Evolutionary conservation across 2,329 filamentous ascomycete genomes (phyloP), one percentile per base, ranked within the genome.

Genomic region (Phaeoacremonium minimum): DNA sequence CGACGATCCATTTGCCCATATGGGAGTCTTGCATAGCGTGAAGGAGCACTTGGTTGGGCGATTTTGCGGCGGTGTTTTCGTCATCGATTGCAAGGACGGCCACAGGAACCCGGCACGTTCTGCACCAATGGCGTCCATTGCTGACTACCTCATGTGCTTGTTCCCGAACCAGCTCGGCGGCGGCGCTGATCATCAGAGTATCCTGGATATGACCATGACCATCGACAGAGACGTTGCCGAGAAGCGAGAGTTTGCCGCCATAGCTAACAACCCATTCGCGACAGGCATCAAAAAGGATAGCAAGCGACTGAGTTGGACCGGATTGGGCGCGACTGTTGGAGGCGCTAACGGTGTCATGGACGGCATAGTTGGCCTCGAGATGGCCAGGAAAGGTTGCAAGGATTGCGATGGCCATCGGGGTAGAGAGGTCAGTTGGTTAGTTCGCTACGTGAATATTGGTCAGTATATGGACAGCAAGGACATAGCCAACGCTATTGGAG

Each of bases 151-250:
- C 28, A 49, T 52, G 3, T 53, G 54, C 4, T 49, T 67, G 6
- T 60, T 67, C 36, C 52, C 60, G 0, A 38, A n/a, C 33, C 3
- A 14, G 13, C 44, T 46, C 15, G 32, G 46, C 12, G 44, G 48
- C 13, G 45, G 49, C 26, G 37, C 43, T 7, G 6, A 17, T 5
- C 16, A 13, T 15, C 22, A 29, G n/a, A 46, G 49, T 19, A 51
- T 59, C 7, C 48, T 65, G 18, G 56, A 62, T 42, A 49, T 51
- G 32, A 41, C 53, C 37, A 56, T 66, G 46, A 36, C 40, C 22
- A 53, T 67, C 20, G 63, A 67, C 46, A 55, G 59, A 32, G 61
- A 66, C 37, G 48, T 60, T 18, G 62, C 58, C 26, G 64, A 67
- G 49, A 60, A 57, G 50, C 60, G 63, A 31, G 63, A 66, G 51